Percentiles rank a stretch among this genome's conserved stretches.
Evolutionary conservation across 176 grass and related monocot genomes (phyloP).

Genomic region (Lolium perenne): DNA sequence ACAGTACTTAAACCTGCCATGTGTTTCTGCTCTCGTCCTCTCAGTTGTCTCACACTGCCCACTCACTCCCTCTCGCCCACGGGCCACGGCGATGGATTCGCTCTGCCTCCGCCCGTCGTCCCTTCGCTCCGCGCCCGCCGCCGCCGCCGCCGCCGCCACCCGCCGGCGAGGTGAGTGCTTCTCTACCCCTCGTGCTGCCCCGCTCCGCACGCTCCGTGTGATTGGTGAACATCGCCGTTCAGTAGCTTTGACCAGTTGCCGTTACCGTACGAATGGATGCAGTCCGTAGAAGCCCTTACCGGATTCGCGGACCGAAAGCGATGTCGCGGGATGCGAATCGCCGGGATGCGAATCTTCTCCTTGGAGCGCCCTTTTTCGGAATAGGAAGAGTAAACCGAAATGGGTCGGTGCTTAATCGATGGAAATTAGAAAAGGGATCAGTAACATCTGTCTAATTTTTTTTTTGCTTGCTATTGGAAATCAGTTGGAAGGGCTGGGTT

Average conservation of each 20-base stretch:
- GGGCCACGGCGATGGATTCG: slow-evolving; percentile 42
- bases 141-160: slow-evolving; percentile 23
- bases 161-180: slow-evolving; percentile 44
- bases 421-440: background rate
- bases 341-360: background rate
- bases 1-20: background rate
- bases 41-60: background rate
- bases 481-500: background rate
- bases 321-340: background rate
- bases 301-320: background rate
- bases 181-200: background rate
- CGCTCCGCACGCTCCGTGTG: background rate
- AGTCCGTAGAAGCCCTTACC: background rate
- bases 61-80: background rate
- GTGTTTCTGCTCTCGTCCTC: background rate
- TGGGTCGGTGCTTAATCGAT: background rate
- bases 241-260: background rate
- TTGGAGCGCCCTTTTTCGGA: background rate
- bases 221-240: background rate
- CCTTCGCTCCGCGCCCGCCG: slow-evolving; percentile 27
- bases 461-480: background rate
- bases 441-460: background rate
- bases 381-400: background rate
- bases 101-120: slow-evolving; percentile 53
- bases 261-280: background rate